Base-by-base conservation (phyloP, 768 basidiomycete species). In the Termitomyces sp. region DNA sequence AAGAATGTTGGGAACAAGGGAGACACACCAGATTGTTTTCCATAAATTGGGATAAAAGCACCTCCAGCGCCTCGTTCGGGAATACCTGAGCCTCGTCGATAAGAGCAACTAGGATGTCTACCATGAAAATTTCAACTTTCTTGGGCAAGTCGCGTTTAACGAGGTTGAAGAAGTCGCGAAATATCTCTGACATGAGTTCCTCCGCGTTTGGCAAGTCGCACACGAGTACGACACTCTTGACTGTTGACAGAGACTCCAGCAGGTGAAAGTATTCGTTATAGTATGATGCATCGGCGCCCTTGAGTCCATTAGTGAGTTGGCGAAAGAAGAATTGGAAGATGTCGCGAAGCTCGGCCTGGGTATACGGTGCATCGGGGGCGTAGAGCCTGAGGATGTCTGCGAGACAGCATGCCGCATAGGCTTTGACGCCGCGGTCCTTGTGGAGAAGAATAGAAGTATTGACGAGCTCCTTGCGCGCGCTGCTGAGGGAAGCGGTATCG, bases 361-460 rank as follows among this genome's bases (percentile, higher is more conserved):
- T 95, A 69, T 96, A 98, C 13, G 97, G 97, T 24, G 97, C 95
- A 70, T 98, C 94, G 1, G 97, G 97, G 1, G 97, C 97, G 70
- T 93, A 98, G 40, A 98, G 81, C 44, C 94, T 76, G 58, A 99
- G 85, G 54, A 98, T 79, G 70, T 99, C 95, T 1, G 94, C 94
- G 38, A 99, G 80, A 72, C 94, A 98, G 71, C 93, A 96, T 0
- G 94, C 94, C 4, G 90, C 84, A 65, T 90, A 95, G 0, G 95
- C 95, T 71, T 97, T 98, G 62, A 99, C 94, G 26, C 94, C 94
- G 44, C 89, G 81, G 71, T 99, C 97, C 71, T 92, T 97, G 79
- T 98, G 94, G 30, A 97, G 84, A 28, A 98, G 80, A 35, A 98
- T 83, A 3, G 87, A 82, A 0, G 81, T 82, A 70, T 79, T 79